These are phyloP conservation scores for Amauroascus verrucosus DNA, from an alignment of 2,329 filamentous ascomycete genomes.

Conservation along the genomic window DNA sequence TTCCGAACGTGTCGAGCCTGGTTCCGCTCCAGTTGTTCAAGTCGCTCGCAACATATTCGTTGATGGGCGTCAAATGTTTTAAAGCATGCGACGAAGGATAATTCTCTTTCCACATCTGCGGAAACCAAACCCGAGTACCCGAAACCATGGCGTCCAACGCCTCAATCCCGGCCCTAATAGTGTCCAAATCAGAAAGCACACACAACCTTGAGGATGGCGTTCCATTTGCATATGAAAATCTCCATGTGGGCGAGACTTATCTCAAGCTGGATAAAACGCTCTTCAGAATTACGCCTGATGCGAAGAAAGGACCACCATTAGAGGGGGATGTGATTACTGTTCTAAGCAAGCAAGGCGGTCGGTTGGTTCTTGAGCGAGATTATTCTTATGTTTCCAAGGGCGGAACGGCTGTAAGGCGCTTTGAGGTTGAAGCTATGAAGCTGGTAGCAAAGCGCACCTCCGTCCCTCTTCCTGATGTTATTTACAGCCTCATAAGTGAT, in stretches of 20 bases:
- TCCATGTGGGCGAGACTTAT: conserved; percentile 12
- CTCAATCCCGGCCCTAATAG: conserved; percentile 6
- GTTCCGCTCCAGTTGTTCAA: neutral
- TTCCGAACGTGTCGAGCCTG: neutral
- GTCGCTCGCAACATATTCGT: neutral
- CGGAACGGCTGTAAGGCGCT: conserved; percentile 1
- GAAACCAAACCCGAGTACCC: conserved; percentile 4
- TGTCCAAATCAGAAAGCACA: conserved; percentile 7
- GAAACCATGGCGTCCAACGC: conserved; percentile 11
- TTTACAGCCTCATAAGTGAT: conserved; percentile 3
- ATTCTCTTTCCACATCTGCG: conserved; percentile 11
- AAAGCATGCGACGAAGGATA: conserved; percentile 7
- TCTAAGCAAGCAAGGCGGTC: conserved; percentile 11
- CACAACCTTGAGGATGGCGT: conserved; percentile 5
- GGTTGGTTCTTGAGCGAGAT: conserved; percentile 10
- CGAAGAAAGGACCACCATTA: neutral
- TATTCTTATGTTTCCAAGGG: conserved; percentile 9
- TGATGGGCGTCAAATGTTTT: conserved; percentile 10
- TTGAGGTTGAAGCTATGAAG: conserved; percentile 11
- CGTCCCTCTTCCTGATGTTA: conserved; percentile 18
- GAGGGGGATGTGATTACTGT: conserved; percentile 12
- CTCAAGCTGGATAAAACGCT: conserved; percentile 2
- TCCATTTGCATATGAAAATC: conserved; percentile 7
- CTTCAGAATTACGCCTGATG: neutral
- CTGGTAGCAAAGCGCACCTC: conserved; percentile 16